These are phyloP conservation scores for Agaricus subrufescens DNA, from an alignment of 768 basidiomycete species.

Conservation along the genomic window DNA sequence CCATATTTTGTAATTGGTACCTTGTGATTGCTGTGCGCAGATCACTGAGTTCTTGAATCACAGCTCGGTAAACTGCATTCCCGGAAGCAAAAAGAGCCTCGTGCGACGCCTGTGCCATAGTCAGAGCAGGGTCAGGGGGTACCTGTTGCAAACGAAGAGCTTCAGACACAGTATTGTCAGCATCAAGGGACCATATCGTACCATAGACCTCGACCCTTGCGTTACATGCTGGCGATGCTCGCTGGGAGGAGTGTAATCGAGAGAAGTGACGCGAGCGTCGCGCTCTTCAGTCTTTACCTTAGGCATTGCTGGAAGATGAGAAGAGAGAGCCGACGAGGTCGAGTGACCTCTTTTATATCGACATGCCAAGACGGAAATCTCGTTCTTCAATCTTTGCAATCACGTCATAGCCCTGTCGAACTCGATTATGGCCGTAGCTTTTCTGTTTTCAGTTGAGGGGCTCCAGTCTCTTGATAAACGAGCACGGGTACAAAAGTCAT, in stretches of 20 bases:
- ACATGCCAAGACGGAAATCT: background rate
- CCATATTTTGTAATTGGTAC: background rate
- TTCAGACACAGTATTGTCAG: background rate
- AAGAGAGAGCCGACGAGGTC: background rate
- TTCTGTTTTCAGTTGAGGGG: background rate
- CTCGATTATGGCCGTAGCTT: background rate
- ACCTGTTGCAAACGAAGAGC: background rate
- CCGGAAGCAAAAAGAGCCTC: background rate
- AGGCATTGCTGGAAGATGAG: background rate
- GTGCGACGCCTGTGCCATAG: background rate
- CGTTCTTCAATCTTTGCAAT: background rate
- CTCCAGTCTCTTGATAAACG: background rate
- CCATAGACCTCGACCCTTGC: background rate
- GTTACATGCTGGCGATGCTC: background rate
- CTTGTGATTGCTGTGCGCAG: background rate
- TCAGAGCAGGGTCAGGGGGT: background rate
- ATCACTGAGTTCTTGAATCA: background rate
- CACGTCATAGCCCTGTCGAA: background rate
- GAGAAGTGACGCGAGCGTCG: background rate
- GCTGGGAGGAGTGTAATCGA: background rate
- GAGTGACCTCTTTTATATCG: background rate
- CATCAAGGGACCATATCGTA: background rate
- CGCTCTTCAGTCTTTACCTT: background rate
- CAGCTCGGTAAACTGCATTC: background rate
- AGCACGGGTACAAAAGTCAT: too few species aligned